phyloP scores from a whole-genome alignment of 2,329 filamentous ascomycete species.

The Orbilia blumenaviensis region DNA sequence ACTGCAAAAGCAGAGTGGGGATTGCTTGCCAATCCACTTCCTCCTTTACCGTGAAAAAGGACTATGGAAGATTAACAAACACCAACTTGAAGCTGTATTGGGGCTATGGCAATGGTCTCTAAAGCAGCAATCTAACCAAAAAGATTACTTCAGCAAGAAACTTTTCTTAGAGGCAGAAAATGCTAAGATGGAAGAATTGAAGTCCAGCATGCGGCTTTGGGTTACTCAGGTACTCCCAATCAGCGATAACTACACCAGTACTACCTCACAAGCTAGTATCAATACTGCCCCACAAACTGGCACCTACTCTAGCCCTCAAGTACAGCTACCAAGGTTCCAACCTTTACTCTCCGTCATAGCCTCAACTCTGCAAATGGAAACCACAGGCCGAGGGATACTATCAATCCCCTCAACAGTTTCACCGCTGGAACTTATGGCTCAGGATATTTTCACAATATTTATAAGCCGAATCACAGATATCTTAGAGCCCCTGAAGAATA shows the following conservation, averaged over 20 bases:
- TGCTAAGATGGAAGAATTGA: neutral
- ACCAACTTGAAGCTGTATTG: slow-evolving; percentile 7
- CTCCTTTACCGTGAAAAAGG: slow-evolving; percentile 3
- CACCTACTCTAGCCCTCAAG: too few species aligned
- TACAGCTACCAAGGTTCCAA: neutral
- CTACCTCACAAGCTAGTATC: too few species aligned
- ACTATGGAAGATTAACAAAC: slow-evolving; percentile 2
- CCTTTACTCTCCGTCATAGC: neutral
- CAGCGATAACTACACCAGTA: too few species aligned
- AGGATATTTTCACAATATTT: slow-evolving; percentile 24
- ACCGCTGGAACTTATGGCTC: neutral
- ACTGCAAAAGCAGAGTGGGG: neutral
- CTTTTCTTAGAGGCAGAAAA: neutral
- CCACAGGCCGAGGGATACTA: neutral
- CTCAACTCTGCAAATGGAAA: neutral
- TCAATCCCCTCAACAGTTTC: neutral
- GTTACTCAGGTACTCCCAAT: neutral
- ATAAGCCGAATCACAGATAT: neutral
- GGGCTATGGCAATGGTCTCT: slow-evolving; percentile 17
- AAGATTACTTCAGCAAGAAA: neutral
- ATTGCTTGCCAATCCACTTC: slow-evolving; percentile 10
- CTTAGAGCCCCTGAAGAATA: neutral
- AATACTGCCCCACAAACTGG: too few species aligned
- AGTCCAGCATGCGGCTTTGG: neutral
- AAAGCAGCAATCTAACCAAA: neutral